Evolutionary conservation across 164 flowering plant species (phyloP).

Genomic region (Kalanchoe fedtschenkoi): DNA sequence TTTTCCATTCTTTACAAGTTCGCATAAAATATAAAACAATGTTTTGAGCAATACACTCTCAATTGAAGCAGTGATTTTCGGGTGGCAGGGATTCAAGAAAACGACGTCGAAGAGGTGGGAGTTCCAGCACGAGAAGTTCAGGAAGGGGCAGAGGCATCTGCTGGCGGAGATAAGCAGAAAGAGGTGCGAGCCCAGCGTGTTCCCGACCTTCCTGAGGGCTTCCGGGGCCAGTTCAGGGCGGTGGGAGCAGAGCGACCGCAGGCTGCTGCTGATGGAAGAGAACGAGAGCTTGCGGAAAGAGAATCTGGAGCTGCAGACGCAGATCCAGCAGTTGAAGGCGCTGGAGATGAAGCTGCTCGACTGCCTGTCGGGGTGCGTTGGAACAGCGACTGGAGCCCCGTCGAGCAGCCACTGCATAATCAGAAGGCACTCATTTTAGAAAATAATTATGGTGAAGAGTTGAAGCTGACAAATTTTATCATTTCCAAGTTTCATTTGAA

Average conservation of each 20-base stretch:
- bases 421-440: no score
- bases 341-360: constrained; percentile 34
- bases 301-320: constrained; percentile 27
- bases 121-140: constrained; percentile 50
- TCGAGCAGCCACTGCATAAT: no score
- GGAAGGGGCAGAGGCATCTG: constrained; percentile 29
- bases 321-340: constrained; percentile 36
- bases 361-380: no score
- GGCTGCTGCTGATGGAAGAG: constrained; percentile 31
- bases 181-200: constrained; percentile 39
- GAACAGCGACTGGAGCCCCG: no score
- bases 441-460: no score
- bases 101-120: constrained; percentile 42
- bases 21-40: neutral
- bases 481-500: no score
- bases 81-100: constrained; percentile 51
- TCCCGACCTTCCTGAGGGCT: constrained; percentile 36
- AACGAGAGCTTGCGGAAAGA: constrained; percentile 33
- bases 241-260: neutral
- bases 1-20: neutral
- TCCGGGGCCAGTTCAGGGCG: neutral
- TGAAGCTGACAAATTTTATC: no score
- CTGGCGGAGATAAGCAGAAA: constrained; percentile 36
- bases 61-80: neutral
- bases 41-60: neutral